Evolutionary conservation across 2,329 filamentous ascomycete genomes (phyloP).

Genomic region (Aureobasidium melanogenum): DNA sequence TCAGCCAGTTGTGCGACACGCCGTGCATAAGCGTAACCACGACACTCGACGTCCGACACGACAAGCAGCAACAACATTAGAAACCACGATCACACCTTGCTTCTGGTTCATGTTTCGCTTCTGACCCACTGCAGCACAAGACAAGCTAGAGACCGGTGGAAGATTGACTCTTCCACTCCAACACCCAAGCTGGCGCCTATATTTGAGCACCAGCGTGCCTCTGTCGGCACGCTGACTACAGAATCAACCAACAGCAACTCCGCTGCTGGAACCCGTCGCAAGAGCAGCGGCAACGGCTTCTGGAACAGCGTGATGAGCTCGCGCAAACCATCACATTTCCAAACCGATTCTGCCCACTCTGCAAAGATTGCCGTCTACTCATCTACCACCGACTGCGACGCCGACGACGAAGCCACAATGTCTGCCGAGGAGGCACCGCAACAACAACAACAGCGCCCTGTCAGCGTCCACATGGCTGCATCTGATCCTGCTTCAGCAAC

Average conservation of each 20-base stretch:
- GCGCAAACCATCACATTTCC: slow-evolving; percentile 6
- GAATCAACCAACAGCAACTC: neutral
- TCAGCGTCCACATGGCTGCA: neutral
- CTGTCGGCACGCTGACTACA: slow-evolving; percentile 1
- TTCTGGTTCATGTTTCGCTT: slow-evolving; percentile 3
- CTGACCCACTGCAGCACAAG: slow-evolving; percentile 1
- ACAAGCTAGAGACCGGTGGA: slow-evolving; percentile 3
- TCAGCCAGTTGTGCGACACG: slow-evolving; percentile 1
- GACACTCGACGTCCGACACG: slow-evolving; percentile 9
- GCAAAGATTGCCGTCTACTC: slow-evolving; percentile 3
- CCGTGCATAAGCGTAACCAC: slow-evolving; percentile 10
- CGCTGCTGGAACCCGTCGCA: slow-evolving; percentile 6
- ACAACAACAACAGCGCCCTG: neutral
- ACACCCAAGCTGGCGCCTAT: slow-evolving; percentile 16
- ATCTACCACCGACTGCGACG: slow-evolving; percentile 27
- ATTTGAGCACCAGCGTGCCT: slow-evolving; percentile 11
- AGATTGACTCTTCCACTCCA: slow-evolving; percentile 11
- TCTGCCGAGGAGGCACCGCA: slow-evolving; percentile 32
- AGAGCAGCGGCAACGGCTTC: slow-evolving; percentile 12
- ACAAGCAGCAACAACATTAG: neutral
- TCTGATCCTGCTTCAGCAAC: slow-evolving; percentile 17
- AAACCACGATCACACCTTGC: slow-evolving; percentile 4
- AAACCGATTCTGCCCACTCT: slow-evolving; percentile 6
- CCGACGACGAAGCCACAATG: slow-evolving; percentile 44
- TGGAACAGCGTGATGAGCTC: slow-evolving; percentile 12